Percentiles rank a stretch among this genome's conserved stretches.
Evolutionary conservation across 352 stramenopile genomes (phyloP).

Genomic region (Blastocystis hominis): DNA sequence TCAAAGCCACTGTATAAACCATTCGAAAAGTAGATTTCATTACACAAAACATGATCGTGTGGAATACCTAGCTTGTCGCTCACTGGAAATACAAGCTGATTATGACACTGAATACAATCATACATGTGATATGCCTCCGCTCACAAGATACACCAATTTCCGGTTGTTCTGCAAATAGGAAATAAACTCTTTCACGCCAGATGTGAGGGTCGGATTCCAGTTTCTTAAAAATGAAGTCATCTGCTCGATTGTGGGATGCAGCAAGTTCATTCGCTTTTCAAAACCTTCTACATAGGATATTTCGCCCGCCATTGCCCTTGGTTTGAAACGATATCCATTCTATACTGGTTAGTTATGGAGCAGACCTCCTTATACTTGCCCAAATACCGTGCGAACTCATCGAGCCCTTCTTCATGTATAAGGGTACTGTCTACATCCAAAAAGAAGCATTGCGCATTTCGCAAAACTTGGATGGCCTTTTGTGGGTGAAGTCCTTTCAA

Average conservation of each 20-base stretch:
- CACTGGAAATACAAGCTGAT: slow-evolving; percentile 11
- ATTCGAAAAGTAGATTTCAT: slow-evolving; percentile 42
- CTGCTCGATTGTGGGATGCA: neutral
- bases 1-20: slow-evolving; percentile 30
- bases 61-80: neutral
- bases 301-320: slow-evolving; percentile 37
- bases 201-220: neutral
- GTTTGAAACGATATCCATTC: neutral
- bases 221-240: neutral
- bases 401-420: slow-evolving; percentile 29
- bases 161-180: neutral
- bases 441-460: slow-evolving; percentile 12
- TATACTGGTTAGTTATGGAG: slow-evolving; percentile 37
- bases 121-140: slow-evolving; percentile 38
- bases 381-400: slow-evolving; percentile 45
- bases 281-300: slow-evolving; percentile 23
- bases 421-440: slow-evolving; percentile 54
- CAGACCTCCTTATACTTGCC: slow-evolving; percentile 2
- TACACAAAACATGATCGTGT: slow-evolving; percentile 17
- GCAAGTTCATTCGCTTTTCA: slow-evolving; percentile 16
- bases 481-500: neutral
- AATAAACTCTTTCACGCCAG: slow-evolving; percentile 23
- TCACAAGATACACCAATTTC: slow-evolving; percentile 21
- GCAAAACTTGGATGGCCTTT: neutral
- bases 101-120: neutral